A percentile compares a stretch with the other conserved stretches of the same genome.
Conservation (phyloP, 768 basidiomycete species). For the Leccinum arenicola region DNA sequence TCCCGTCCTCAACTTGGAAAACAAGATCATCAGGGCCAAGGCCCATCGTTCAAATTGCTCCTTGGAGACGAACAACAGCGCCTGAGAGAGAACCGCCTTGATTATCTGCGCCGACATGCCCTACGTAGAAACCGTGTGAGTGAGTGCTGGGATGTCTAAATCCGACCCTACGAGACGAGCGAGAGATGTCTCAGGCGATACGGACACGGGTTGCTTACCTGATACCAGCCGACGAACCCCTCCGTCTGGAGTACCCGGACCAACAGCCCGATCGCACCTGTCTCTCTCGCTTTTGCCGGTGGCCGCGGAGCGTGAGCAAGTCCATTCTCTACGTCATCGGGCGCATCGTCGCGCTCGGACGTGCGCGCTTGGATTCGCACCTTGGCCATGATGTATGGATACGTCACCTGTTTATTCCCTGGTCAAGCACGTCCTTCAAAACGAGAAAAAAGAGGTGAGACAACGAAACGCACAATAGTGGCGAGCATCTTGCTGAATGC, state of each 20-base stretch:
- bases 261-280: conserved; percentile 79
- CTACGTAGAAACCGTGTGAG: conserved; percentile 35
- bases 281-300: conserved; percentile 41
- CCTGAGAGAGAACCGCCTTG: conserved; percentile 95
- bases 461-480: conserved; percentile 65
- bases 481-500: conserved; percentile 94
- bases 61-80: conserved; percentile 94
- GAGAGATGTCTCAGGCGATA: background rate
- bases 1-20: conserved; percentile 31
- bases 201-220: conserved; percentile 44
- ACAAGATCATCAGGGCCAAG: conserved; percentile 61
- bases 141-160: background rate
- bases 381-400: conserved; percentile 96
- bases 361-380: conserved; percentile 89
- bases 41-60: conserved; percentile 95
- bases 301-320: background rate
- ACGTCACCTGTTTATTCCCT: conserved; percentile 64
- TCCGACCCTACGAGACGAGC: background rate
- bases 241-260: conserved; percentile 66
- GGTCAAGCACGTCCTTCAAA: background rate
- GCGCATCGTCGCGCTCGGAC: conserved; percentile 48
- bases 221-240: conserved; percentile 93
- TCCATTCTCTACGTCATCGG: conserved; percentile 21
- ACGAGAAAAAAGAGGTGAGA: background rate
- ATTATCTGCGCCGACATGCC: conserved; percentile 96